phyloP scores from a whole-genome alignment of 2,329 filamentous ascomycete genomes.

The Bipolaris gigantea region DNA sequence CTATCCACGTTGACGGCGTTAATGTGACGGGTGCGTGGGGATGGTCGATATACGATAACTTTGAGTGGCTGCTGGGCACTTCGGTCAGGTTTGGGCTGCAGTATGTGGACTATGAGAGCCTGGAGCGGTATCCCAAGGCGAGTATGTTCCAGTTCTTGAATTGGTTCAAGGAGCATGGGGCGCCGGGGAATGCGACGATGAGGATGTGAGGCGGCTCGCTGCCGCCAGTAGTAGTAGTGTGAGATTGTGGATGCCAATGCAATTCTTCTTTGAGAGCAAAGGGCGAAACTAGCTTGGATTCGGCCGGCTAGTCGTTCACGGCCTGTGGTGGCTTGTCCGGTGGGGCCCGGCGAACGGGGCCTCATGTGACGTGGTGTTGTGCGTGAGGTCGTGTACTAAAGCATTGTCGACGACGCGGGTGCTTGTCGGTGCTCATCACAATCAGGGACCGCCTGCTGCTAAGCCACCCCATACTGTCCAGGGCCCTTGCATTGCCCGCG shows the following conservation, averaged over 20 bases:
- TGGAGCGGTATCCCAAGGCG: slow-evolving; percentile 48
- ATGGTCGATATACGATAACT: slow-evolving; percentile 50
- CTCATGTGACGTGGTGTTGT: slow-evolving; percentile 24
- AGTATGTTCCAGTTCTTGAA: slow-evolving; percentile 49
- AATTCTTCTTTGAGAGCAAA: no score
- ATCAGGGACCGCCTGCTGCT: slow-evolving; percentile 13
- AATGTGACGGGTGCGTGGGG: slow-evolving; percentile 50
- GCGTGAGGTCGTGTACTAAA: neutral
- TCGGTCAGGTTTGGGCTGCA: slow-evolving; percentile 47
- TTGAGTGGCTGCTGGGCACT: slow-evolving; percentile 47
- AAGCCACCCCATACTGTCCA: neutral
- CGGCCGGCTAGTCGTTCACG: neutral
- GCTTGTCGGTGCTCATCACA: slow-evolving; percentile 20
- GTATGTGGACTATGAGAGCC: slow-evolving; percentile 48
- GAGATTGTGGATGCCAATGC: no score
- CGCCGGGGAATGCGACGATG: slow-evolving; percentile 32
- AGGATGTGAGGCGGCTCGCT: slow-evolving; percentile 17
- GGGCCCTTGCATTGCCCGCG: neutral
- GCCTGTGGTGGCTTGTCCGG: neutral
- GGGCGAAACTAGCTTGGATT: no score
- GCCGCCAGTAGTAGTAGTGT: no score
- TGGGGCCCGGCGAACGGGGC: slow-evolving; percentile 19
- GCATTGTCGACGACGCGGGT: neutral
- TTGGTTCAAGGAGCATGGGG: slow-evolving; percentile 46
- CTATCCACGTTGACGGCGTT: slow-evolving; percentile 44